Evolutionary conservation across 2,329 filamentous ascomycete species (phyloP).

Genomic region (Triangularia setosa): DNA sequence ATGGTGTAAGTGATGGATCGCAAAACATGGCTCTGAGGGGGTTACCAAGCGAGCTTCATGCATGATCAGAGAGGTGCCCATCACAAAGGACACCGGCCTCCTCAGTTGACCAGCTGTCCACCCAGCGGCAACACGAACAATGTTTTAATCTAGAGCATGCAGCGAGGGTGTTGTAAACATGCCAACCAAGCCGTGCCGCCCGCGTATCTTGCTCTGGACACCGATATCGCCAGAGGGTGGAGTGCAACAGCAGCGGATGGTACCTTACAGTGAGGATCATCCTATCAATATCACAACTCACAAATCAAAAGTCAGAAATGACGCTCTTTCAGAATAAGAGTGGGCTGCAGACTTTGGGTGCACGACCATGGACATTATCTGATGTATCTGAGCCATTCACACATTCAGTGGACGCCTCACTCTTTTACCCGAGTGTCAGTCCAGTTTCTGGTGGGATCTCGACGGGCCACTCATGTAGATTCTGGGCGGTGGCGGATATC

Average conservation of each 20-base stretch:
- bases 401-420: neutral
- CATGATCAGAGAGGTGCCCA: constrained; percentile 6
- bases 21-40: neutral
- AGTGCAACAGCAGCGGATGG: constrained; percentile 7
- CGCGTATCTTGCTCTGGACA: neutral
- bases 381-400: neutral
- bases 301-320: neutral
- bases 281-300: constrained; percentile 15
- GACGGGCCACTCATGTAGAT: constrained; percentile 5
- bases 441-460: constrained; percentile 1
- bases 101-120: neutral
- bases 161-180: neutral
- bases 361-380: neutral
- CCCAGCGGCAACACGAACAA: constrained; percentile 1
- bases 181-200: no score
- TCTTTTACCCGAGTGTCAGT: neutral
- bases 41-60: constrained; percentile 18
- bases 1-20: neutral
- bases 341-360: neutral
- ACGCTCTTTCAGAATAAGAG: neutral
- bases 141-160: constrained; percentile 7
- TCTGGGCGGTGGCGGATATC: constrained; percentile 10
- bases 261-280: constrained; percentile 1
- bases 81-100: constrained; percentile 1
- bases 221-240: neutral